These are phyloP conservation scores for Penicillium paneum DNA, from an alignment of 2,329 filamentous ascomycete species.

Conservation along the genomic window DNA sequence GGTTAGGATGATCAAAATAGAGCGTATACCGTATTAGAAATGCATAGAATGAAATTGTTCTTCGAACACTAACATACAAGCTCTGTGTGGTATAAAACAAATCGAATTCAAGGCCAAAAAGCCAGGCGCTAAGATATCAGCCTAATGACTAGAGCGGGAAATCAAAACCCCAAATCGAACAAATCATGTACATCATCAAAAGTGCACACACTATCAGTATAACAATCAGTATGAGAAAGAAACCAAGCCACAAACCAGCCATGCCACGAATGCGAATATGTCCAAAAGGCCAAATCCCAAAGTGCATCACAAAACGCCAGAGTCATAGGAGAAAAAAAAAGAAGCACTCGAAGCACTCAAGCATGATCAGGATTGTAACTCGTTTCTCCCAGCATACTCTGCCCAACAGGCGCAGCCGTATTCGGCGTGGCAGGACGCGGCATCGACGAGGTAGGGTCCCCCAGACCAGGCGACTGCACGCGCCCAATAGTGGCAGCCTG, in stretches of 20 bases:
- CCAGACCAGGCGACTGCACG: constrained; percentile 35
- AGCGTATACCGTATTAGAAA: background rate
- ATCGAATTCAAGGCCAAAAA: background rate
- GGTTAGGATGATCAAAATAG: background rate
- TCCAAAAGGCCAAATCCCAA: constrained; percentile 2
- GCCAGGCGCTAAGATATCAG: background rate
- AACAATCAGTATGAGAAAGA: background rate
- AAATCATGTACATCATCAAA: constrained; percentile 10
- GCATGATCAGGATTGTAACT: constrained; percentile 64
- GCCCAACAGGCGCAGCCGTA: constrained; percentile 54
- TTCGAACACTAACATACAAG: background rate
- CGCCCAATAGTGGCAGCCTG: constrained; percentile 70
- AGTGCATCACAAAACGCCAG: constrained; percentile 1
- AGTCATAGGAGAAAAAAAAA: background rate
- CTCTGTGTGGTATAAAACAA: background rate
- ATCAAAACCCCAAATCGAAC: background rate
- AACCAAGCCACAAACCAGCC: background rate
- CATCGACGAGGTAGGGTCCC: constrained; percentile 30
- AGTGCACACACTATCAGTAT: constrained; percentile 1
- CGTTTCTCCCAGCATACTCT: constrained; percentile 64
- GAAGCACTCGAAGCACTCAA: constrained; percentile 16
- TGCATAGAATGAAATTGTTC: background rate
- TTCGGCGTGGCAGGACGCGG: constrained; percentile 49
- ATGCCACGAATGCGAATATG: constrained; percentile 5
- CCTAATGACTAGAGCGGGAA: background rate